Evolutionary conservation across 116 monocot genomes (phyloP).

Genomic region (Papilionanthe hybrid): DNA sequence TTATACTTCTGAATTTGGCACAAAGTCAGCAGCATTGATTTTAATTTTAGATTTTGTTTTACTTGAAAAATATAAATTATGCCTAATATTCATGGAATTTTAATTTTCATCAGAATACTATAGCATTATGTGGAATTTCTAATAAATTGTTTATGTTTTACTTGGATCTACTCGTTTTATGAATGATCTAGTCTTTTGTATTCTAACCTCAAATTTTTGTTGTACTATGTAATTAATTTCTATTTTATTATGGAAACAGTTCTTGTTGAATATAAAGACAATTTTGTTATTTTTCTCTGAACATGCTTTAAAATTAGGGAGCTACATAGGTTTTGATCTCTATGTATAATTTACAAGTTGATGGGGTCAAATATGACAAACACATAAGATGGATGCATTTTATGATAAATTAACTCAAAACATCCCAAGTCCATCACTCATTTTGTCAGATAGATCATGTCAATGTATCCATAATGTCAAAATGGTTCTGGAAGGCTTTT

Average conservation of each 20-base stretch:
- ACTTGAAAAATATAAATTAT: background rate
- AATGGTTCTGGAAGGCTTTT: no score
- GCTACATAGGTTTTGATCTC: background rate
- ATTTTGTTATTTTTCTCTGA: background rate
- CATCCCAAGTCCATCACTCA: no score
- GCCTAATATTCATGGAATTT: background rate
- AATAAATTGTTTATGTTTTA: background rate
- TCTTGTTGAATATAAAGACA: background rate
- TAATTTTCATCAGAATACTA: background rate
- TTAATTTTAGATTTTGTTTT: background rate
- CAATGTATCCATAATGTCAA: no score
- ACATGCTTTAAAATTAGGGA: background rate
- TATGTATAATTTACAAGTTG: no score
- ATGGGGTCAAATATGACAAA: no score
- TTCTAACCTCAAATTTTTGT: background rate
- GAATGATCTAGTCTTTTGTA: background rate
- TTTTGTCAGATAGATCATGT: no score
- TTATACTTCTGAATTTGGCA: background rate
- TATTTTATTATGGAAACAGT: background rate
- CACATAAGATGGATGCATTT: no score
- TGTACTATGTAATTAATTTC: background rate
- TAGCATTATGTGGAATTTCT: background rate
- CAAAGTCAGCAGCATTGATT: background rate
- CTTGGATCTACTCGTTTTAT: background rate
- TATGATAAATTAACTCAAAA: no score